Base-by-base conservation (phyloP, 2,329 filamentous ascomycete species). In the Fusarium udum region DNA sequence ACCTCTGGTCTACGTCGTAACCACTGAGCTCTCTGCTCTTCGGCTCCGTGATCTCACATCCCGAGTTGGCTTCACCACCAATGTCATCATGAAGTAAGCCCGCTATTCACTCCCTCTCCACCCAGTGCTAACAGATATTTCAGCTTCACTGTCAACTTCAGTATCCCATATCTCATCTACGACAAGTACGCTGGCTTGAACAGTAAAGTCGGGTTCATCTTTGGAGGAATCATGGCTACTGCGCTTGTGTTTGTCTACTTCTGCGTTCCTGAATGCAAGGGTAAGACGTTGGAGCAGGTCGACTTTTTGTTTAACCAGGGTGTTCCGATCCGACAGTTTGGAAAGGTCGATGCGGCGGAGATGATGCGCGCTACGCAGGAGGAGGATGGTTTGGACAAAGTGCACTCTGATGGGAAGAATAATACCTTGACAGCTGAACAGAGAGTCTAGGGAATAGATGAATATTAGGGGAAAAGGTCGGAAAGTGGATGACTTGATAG, bases 191-290 rank as follows among this genome's bases (percentile, higher is more conserved):
- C 68, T 1, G 75, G 71, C 4, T 18, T 77, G 5, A 64, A 66
- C 13, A 75, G 73, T 22, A 69, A 69, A 11, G 71, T 77, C 4
- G 73, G 73, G 1, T 77, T 77, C 52, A 77, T 77, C 6, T 77
- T 77, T 34, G 74, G 72, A 26, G 48, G 63, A 0, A 36, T 77
- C 0, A 67, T 66, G 71, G 63, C 56, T 0, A 9, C 52, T 4
- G 67, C 66, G 0, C 37, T 61, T 7, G 31, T 65, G 0, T 77
- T 77, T 34, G 48, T 69, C 0, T 77, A 74, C 46, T 74, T 74
- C 8, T 77, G 72, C 0, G 73, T 77, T 0, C 75, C 75, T 0
- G 75, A 77, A 3, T 77, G 75, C 26, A 74, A 62, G n/a, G 74
- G 75, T 0, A 77, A 75, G 12, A 74, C 71, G 0, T 3, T 77